Conservation (phyloP, 768 basidiomycete species). For the Suillus paluster region DNA sequence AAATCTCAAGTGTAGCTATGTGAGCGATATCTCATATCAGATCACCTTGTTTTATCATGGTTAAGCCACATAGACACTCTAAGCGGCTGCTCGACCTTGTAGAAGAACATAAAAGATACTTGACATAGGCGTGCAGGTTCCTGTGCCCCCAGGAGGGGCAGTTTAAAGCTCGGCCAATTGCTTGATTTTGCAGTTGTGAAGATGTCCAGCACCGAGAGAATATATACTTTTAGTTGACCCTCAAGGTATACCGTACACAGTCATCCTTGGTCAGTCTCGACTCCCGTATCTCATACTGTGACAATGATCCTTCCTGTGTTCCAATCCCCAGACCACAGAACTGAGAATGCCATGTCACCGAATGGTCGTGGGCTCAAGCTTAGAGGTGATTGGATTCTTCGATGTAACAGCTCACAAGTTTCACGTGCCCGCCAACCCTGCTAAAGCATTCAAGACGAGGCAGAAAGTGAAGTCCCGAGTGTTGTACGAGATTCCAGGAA, state of each 20-base stretch:
- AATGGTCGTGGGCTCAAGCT: slow-evolving; percentile 70
- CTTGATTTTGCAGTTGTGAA: slow-evolving; percentile 67
- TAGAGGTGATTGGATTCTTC: slow-evolving; percentile 80
- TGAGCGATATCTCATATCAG: slow-evolving; percentile 44
- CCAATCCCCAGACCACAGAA: slow-evolving; percentile 62
- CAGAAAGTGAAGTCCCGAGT: slow-evolving; percentile 85
- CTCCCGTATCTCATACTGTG: slow-evolving; percentile 1
- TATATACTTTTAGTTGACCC: slow-evolving; percentile 69
- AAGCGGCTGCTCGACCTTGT: slow-evolving; percentile 76
- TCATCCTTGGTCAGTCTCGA: slow-evolving; percentile 55
- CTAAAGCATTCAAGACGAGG: slow-evolving; percentile 59
- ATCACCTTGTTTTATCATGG: slow-evolving; percentile 8
- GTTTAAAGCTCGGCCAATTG: slow-evolving; percentile 60
- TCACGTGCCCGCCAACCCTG: slow-evolving; percentile 59
- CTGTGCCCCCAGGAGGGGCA: slow-evolving; percentile 71
- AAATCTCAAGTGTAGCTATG: slow-evolving; percentile 74
- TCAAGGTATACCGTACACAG: slow-evolving; percentile 46
- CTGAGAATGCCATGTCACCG: slow-evolving; percentile 62
- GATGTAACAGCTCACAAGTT: slow-evolving; percentile 86
- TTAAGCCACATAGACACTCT: slow-evolving; percentile 57
- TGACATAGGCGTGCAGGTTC: slow-evolving; percentile 79
- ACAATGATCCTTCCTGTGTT: slow-evolving; percentile 9
- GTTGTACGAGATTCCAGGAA: slow-evolving; percentile 72
- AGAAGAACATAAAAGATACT: slow-evolving; percentile 98
- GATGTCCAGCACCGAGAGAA: slow-evolving; percentile 74